A percentile compares a stretch with the other conserved stretches of the same genome.
Evolutionary conservation across 768 basidiomycete species (phyloP).

Genomic region (Leccinellum rugosiceps): DNA sequence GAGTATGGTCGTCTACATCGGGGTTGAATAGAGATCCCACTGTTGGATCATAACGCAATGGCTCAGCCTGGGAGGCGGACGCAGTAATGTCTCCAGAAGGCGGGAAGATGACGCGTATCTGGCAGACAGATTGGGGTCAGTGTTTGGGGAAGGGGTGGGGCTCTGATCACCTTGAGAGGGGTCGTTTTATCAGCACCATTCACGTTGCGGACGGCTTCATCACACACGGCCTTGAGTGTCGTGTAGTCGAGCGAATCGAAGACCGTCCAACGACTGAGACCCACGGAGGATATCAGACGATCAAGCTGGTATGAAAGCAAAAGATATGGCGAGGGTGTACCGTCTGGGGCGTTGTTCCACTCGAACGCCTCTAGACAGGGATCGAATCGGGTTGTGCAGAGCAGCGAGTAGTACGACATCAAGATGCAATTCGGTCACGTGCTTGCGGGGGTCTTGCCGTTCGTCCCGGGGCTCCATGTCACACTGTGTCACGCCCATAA

Average conservation of each 20-base stretch:
- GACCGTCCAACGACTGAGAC: constrained; percentile 49
- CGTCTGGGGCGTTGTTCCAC: constrained; percentile 58
- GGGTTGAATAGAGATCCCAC: constrained; percentile 36
- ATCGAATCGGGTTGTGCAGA: constrained; percentile 64
- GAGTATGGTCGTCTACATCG: constrained; percentile 22
- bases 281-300: constrained; percentile 52
- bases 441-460: neutral
- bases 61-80: constrained; percentile 30
- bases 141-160: neutral
- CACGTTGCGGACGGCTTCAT: constrained; percentile 37
- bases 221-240: constrained; percentile 43
- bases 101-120: constrained; percentile 55
- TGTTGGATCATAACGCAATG: constrained; percentile 40
- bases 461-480: constrained; percentile 4
- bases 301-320: constrained; percentile 59
- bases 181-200: constrained; percentile 1
- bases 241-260: constrained; percentile 35
- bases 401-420: constrained; percentile 30
- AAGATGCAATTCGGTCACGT: neutral
- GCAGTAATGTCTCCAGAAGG: constrained; percentile 38
- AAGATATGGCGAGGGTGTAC: constrained; percentile 57
- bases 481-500: constrained; percentile 24
- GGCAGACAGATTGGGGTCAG: neutral
- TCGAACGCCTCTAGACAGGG: constrained; percentile 36
- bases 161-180: constrained; percentile 25